These are phyloP conservation scores for Delphinella strobiligena DNA, from an alignment of 2,329 filamentous ascomycete genomes.

Conservation along the genomic window DNA sequence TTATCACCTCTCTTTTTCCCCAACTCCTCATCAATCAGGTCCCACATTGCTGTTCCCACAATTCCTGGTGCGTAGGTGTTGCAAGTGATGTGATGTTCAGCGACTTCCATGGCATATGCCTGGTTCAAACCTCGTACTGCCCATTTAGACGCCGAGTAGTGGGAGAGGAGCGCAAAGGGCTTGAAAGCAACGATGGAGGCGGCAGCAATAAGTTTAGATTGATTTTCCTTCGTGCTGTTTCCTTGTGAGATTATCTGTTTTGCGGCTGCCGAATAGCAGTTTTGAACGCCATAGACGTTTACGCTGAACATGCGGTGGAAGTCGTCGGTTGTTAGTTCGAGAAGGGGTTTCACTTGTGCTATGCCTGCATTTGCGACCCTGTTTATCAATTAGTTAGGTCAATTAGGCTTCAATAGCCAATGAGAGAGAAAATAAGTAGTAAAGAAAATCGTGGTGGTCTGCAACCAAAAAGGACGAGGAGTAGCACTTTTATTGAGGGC, in stretches of 20 bases:
- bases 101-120: slow-evolving; percentile 55
- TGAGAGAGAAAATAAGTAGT: too few relatives aligned
- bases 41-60: slow-evolving; percentile 57
- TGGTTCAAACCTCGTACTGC: slow-evolving; percentile 56
- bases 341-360: slow-evolving; percentile 42
- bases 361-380: slow-evolving; percentile 52
- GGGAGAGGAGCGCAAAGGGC: slow-evolving; percentile 44
- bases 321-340: slow-evolving; percentile 47
- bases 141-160: slow-evolving; percentile 55
- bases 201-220: slow-evolving; percentile 36
- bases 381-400: background rate
- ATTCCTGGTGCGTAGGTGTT: slow-evolving; percentile 59
- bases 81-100: slow-evolving; percentile 50
- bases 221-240: slow-evolving; percentile 24
- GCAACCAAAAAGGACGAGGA: background rate
- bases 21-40: slow-evolving; percentile 50
- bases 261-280: slow-evolving; percentile 52
- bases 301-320: slow-evolving; percentile 49
- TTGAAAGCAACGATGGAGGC: slow-evolving; percentile 47
- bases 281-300: slow-evolving; percentile 53
- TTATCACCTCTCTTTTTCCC: slow-evolving; percentile 38
- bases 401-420: too few relatives aligned
- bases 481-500: background rate
- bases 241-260: slow-evolving; percentile 54
- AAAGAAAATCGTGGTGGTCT: too few relatives aligned